phyloP scores from a whole-genome alignment of 345 rosid genomes.

The Citrus maxima region DNA sequence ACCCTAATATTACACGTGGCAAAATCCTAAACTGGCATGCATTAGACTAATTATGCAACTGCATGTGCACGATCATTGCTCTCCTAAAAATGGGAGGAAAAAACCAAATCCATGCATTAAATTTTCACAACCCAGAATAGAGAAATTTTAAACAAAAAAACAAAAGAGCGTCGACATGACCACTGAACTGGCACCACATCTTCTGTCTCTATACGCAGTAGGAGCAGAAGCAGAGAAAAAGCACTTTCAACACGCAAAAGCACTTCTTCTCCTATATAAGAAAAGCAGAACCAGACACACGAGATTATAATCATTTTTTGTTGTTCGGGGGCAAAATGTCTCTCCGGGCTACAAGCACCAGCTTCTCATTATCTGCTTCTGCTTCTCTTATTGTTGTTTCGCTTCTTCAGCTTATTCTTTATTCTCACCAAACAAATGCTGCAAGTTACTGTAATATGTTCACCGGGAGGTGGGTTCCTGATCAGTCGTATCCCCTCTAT shows the following conservation, averaged over 20 bases:
- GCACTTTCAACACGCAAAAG: neutral
- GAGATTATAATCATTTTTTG: neutral
- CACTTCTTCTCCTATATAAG: neutral
- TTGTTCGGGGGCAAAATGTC: conserved; percentile 20
- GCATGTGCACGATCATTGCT: neutral
- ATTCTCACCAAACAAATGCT: neutral
- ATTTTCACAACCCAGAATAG: neutral
- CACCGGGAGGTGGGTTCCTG: conserved; percentile 69
- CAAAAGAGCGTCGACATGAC: neutral
- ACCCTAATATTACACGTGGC: neutral
- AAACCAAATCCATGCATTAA: conserved; percentile 5
- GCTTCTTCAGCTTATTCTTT: conserved; percentile 17
- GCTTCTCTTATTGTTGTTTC: conserved; percentile 8
- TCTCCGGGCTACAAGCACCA: conserved; percentile 4
- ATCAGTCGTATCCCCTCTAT: conserved; percentile 62
- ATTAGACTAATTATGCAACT: neutral
- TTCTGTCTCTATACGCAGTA: neutral
- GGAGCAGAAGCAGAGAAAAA: neutral
- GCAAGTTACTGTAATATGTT: conserved; percentile 44
- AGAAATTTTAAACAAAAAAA: neutral
- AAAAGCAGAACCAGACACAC: neutral
- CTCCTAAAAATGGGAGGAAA: neutral
- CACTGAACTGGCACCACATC: neutral
- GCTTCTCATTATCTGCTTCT: conserved; percentile 8
- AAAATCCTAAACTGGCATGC: neutral